These are phyloP conservation scores for Cicer chorassanicum DNA, from an alignment of 306 rosid genomes.

Conservation along the genomic window DNA sequence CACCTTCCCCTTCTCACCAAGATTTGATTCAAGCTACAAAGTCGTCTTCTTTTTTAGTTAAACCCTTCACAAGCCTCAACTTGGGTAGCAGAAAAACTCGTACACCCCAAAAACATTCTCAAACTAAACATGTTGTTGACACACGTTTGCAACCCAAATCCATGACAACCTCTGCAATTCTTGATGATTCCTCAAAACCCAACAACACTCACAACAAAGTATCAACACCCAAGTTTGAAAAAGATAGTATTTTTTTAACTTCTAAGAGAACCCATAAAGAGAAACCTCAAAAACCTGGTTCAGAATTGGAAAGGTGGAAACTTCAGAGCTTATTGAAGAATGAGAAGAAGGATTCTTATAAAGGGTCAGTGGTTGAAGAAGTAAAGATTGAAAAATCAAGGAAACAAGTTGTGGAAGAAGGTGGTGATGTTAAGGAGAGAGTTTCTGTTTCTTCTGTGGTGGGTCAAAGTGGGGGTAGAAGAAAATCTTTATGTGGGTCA, in stretches of 20 bases:
- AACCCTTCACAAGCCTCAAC: slow-evolving; percentile 50
- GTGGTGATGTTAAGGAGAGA: slow-evolving; percentile 44
- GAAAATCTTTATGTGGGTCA: slow-evolving; percentile 67
- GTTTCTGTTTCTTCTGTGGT: slow-evolving; percentile 48
- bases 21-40: slow-evolving; percentile 52
- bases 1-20: slow-evolving; percentile 46
- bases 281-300: slow-evolving; percentile 35
- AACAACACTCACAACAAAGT: slow-evolving; percentile 9
- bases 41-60: slow-evolving; percentile 48
- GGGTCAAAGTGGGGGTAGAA: slow-evolving; percentile 56
- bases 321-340: slow-evolving; percentile 46
- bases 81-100: slow-evolving; percentile 40
- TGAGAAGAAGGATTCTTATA: slow-evolving; percentile 42
- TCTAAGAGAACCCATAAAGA: slow-evolving; percentile 46
- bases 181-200: slow-evolving; percentile 58
- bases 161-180: slow-evolving; percentile 60
- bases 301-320: slow-evolving; percentile 56
- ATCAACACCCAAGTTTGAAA: slow-evolving; percentile 6
- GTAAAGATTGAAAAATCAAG: slow-evolving; percentile 44
- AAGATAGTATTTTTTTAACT: slow-evolving; percentile 32
- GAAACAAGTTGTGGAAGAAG: slow-evolving; percentile 31
- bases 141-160: slow-evolving; percentile 51
- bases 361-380: slow-evolving; percentile 30
- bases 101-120: slow-evolving; percentile 42
- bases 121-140: slow-evolving; percentile 47